Percentiles rank a stretch among this genome's conserved stretches.
Conservation (phyloP, 2,329 filamentous ascomycete species). For the Arthrobotrys conoides region DNA sequence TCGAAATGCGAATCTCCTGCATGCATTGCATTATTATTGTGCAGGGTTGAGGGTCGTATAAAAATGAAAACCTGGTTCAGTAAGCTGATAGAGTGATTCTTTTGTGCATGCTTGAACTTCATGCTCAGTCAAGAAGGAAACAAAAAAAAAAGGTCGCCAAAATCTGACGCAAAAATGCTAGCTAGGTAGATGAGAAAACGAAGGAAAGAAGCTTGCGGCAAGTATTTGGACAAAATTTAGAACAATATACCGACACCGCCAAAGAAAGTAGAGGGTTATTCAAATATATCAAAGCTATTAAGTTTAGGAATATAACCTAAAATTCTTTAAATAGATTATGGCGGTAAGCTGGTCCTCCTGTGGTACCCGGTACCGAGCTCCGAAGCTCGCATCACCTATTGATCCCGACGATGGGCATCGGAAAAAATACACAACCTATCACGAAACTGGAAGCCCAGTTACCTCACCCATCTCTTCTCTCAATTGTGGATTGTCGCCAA, state of each 20-base stretch:
- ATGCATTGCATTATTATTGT: constrained; percentile 1
- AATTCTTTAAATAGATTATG: constrained; percentile 25
- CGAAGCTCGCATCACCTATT: constrained; percentile 30
- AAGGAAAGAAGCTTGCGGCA: constrained; percentile 20
- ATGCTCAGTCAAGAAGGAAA: too few relatives aligned
- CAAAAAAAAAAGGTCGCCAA: constrained; percentile 1
- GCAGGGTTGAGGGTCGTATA: constrained; percentile 8
- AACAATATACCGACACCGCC: constrained; percentile 3
- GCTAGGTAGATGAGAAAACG: constrained; percentile 7
- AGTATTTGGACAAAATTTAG: constrained; percentile 13
- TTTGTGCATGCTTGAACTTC: constrained; percentile 17
- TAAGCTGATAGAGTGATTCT: constrained; percentile 27
- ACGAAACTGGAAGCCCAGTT: constrained; percentile 81
- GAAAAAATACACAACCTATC: constrained; percentile 43
- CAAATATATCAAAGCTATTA: constrained; percentile 39
- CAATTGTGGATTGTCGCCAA: constrained; percentile 71
- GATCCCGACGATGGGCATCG: constrained; percentile 10
- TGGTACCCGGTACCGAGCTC: constrained; percentile 10
- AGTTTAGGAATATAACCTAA: constrained; percentile 18
- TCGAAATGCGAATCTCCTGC: background rate
- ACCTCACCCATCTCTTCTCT: constrained; percentile 89
- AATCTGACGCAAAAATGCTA: constrained; percentile 9
- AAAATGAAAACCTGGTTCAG: constrained; percentile 27
- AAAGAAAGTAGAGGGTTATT: constrained; percentile 5
- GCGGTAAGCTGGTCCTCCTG: constrained; percentile 15